Percentiles rank a stretch among this genome's conserved stretches.
Conservation (phyloP, 2,329 filamentous ascomycete genomes). For the Stagonosporopsis chrysanthemi region DNA sequence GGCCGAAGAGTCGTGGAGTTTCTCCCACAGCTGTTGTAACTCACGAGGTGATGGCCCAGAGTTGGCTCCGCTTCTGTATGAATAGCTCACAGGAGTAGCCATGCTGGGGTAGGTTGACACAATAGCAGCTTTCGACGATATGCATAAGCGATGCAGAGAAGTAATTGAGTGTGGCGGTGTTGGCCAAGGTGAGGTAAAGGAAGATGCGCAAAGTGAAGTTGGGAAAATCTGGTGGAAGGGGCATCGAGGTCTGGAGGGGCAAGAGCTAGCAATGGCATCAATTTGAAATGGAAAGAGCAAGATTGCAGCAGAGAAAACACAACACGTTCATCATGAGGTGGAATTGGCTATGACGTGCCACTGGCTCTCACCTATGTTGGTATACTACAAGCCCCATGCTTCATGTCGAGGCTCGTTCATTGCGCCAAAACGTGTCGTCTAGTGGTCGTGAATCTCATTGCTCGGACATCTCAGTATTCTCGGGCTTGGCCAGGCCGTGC, state of each 20-base stretch:
- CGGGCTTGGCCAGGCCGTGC: slow-evolving; percentile 83
- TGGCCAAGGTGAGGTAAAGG: slow-evolving; percentile 16
- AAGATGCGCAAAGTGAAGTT: not conserved
- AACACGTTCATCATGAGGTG: slow-evolving; percentile 34
- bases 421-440: slow-evolving; percentile 30
- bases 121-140: slow-evolving; percentile 16
- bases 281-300: not conserved
- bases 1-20: slow-evolving; percentile 28
- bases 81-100: slow-evolving; percentile 31
- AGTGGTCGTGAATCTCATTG: slow-evolving; percentile 37
- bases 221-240: not conserved
- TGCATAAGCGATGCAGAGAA: slow-evolving; percentile 29
- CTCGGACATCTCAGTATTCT: slow-evolving; percentile 49
- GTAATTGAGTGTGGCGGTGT: slow-evolving; percentile 5
- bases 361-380: slow-evolving; percentile 40
- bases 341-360: slow-evolving; percentile 36
- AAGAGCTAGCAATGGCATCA: not conserved
- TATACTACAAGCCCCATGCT: slow-evolving; percentile 44
- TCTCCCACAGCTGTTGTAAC: slow-evolving; percentile 38
- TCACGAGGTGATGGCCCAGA: slow-evolving; percentile 27
- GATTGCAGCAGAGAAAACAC: not conserved
- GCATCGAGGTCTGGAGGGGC: not conserved
- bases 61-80: slow-evolving; percentile 19
- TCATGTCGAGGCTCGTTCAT: slow-evolving; percentile 36
- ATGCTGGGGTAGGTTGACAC: slow-evolving; percentile 31